Conservation (phyloP, 1,139 yeast genomes). For the Saccharomyces hybrid region DNA sequence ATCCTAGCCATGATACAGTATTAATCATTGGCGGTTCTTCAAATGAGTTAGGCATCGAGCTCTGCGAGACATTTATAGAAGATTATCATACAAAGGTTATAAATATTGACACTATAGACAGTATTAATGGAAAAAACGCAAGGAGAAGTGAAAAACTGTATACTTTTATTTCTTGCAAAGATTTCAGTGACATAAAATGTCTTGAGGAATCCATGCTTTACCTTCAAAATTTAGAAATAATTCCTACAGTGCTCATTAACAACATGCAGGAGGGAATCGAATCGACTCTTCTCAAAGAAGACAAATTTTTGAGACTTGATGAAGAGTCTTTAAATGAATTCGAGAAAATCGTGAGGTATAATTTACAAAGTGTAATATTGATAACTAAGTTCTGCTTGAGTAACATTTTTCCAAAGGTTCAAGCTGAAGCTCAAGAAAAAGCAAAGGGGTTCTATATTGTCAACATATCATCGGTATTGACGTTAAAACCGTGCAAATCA, state of each 20-base stretch:
- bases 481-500: slow-evolving; percentile 8
- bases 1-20: slow-evolving; percentile 1
- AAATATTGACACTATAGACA: slow-evolving; percentile 6
- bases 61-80: slow-evolving; percentile 2
- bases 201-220: slow-evolving; percentile 10
- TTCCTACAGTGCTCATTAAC: slow-evolving; percentile 16
- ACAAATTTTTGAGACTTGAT: not conserved
- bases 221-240: slow-evolving; percentile 4
- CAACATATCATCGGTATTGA: slow-evolving; percentile 12
- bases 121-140: not conserved
- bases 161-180: slow-evolving; percentile 12
- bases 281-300: slow-evolving; percentile 3
- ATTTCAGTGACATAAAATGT: slow-evolving; percentile 7
- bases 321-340: slow-evolving; percentile 8
- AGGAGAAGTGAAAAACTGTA: slow-evolving; percentile 3
- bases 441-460: slow-evolving; percentile 10
- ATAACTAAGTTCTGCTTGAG: slow-evolving; percentile 18
- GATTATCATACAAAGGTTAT: slow-evolving; percentile 5
- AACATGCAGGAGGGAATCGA: slow-evolving; percentile 18
- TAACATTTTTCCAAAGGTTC: slow-evolving; percentile 11
- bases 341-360: slow-evolving; percentile 10
- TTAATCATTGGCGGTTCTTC: slow-evolving; percentile 6
- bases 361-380: slow-evolving; percentile 21
- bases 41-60: slow-evolving; percentile 4
- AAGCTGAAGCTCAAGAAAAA: not conserved